Base-by-base conservation (phyloP, 345 rosid genomes). In the Citropsis articulata region DNA sequence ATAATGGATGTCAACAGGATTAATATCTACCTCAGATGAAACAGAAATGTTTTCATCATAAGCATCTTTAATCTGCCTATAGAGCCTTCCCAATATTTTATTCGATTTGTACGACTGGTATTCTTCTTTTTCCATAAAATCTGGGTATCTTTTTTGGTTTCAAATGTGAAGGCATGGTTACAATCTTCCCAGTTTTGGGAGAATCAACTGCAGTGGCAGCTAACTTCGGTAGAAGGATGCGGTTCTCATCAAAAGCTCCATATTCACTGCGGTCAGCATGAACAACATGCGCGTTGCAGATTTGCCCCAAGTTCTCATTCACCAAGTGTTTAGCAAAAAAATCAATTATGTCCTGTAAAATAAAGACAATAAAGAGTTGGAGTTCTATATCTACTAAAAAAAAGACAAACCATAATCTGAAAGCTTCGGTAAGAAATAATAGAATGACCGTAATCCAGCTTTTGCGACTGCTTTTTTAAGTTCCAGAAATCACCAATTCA, bases 121-220 rank as follows among this genome's bases (percentile, higher is more conserved):
- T 1, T 86, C 91, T 75, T 88, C 93, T 81, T 93, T 93, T 2
- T 93, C 97, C 98, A 93, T 92, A 82, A 91, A 95, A 81, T 95
- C 98, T 2, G 97, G 99, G 78, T 95, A 92, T 60, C 79, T 80
- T 70, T 72, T 92, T 87, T 3, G 97, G 99, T 82, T 87, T 93
- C 73, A 93, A 72, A 61, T 85, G 61, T 33, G 69, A 33, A 25
- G 97, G 99, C 96, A 95, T 86, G 8, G 82, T 48, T 42, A 92
- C 97, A 1, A 90, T 35, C 81, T 83, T 92, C 81, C 99, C 98
- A 6, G 98, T 93, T 87, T 93, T 95, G 19, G 98, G 97, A 77
- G 90, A 91, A 85, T 95, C 97, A 77, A 95, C 98, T 50, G 97
- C 94, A 25, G 89, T 90, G 73, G 98, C 97, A 21, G 97, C 97